phyloP scores from a whole-genome alignment of 2,329 filamentous ascomycete species.

The Xylariaceae sp. region DNA sequence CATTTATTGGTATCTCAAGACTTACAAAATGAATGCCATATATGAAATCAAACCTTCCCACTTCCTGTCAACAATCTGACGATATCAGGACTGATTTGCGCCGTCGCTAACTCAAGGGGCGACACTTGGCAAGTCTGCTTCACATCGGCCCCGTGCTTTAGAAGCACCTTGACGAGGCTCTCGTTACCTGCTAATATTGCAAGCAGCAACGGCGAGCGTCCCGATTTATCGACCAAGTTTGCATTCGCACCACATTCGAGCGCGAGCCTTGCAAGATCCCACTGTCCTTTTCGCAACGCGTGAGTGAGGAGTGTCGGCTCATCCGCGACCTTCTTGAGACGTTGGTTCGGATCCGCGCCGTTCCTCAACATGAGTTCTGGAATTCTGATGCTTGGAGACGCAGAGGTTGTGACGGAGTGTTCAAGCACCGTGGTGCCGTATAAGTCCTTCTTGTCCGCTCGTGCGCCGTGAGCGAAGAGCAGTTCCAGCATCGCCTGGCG shows the following conservation, averaged over 20 bases:
- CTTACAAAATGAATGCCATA: too few relatives aligned
- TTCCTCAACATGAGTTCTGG: slow-evolving; percentile 58
- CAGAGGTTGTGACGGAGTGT: slow-evolving; percentile 60
- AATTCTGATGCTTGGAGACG: slow-evolving; percentile 57
- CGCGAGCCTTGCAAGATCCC: neutral
- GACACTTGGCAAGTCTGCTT: neutral
- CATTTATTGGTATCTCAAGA: too few relatives aligned
- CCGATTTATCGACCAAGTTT: neutral
- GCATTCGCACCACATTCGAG: neutral
- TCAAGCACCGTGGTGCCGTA: slow-evolving; percentile 26
- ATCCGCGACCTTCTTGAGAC: neutral
- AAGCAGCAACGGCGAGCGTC: neutral
- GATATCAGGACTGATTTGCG: neutral
- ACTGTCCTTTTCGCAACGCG: neutral
- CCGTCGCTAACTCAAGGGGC: neutral
- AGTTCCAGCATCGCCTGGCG: slow-evolving; percentile 56
- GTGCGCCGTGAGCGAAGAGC: slow-evolving; percentile 51
- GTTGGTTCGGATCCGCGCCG: slow-evolving; percentile 62
- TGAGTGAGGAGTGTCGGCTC: neutral
- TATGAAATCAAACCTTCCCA: too few relatives aligned
- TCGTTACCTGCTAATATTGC: neutral
- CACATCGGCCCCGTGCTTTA: neutral
- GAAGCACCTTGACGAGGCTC: neutral
- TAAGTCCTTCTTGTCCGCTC: neutral
- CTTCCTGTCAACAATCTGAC: neutral